Percentiles rank a stretch among this genome's conserved stretches.
Evolutionary conservation across 2,329 filamentous ascomycete genomes (phyloP).

Genomic region (Aspergillus sp.): DNA sequence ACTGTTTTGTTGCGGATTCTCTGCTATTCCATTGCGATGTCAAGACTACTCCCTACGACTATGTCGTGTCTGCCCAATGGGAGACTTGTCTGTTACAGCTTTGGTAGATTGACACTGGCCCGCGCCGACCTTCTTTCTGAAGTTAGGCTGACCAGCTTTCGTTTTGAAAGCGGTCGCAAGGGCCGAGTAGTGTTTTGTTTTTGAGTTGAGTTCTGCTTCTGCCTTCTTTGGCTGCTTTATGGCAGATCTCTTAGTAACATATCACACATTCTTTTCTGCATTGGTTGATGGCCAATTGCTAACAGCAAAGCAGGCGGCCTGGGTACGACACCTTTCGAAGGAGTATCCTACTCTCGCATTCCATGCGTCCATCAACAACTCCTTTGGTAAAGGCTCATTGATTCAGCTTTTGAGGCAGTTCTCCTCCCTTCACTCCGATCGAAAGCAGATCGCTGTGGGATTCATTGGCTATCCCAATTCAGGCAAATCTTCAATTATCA

Average conservation of each 20-base stretch:
- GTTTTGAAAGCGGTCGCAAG: conserved; percentile 77
- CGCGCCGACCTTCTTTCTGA: conserved; percentile 57
- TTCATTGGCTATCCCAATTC: conserved; percentile 87
- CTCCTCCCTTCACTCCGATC: conserved; percentile 73
- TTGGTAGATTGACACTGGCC: conserved; percentile 86
- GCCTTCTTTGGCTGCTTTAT: conserved; percentile 50
- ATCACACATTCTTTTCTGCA: conserved; percentile 61
- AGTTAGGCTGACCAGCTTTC: conserved; percentile 64
- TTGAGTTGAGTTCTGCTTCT: conserved; percentile 90
- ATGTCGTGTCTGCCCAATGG: conserved; percentile 53
- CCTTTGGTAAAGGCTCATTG: conserved; percentile 89
- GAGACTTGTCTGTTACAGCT: conserved; percentile 92
- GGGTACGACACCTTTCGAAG: conserved; percentile 81
- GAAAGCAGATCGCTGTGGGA: conserved; percentile 91
- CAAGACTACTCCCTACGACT: conserved; percentile 63
- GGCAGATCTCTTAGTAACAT: conserved; percentile 98
- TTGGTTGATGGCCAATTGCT: conserved; percentile 18
- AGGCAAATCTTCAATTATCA: conserved; percentile 95
- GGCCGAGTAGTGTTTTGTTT: conserved; percentile 72
- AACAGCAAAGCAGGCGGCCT: conserved; percentile 60
- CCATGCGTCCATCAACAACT: conserved; percentile 88
- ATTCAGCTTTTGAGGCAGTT: conserved; percentile 92
- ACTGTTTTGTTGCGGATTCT: conserved; percentile 2
- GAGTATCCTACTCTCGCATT: conserved; percentile 92
- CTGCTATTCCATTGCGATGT: conserved; percentile 63